A percentile compares a stretch with the other conserved stretches of the same genome.
Conservation (phyloP, 2,329 filamentous ascomycete genomes). For the Aspergillus sp. region DNA sequence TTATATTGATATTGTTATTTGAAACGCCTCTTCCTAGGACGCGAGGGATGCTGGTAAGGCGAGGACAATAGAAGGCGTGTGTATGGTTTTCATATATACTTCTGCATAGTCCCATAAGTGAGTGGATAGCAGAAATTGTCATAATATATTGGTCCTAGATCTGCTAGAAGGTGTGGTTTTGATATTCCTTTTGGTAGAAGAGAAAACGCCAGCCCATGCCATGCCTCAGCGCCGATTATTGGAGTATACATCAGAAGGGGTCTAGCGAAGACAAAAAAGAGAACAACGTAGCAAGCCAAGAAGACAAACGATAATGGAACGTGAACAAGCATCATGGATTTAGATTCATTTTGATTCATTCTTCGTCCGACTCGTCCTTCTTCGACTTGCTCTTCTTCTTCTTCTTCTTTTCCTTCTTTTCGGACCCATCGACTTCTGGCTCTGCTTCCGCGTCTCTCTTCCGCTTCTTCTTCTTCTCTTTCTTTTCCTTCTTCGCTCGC, state of each 20-base stretch:
- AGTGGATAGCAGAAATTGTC: neutral
- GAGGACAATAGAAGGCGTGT: no score
- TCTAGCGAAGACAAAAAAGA: neutral
- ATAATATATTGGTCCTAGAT: neutral
- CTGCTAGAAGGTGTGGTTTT: neutral
- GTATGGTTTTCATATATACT: neutral
- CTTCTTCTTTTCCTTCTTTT: constrained; percentile 65
- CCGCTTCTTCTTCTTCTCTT: constrained; percentile 47
- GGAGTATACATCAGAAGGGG: constrained; percentile 9
- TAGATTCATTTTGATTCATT: constrained; percentile 19
- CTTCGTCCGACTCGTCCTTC: constrained; percentile 25
- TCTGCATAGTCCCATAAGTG: no score
- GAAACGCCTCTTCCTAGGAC: no score
- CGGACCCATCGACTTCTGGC: constrained; percentile 31
- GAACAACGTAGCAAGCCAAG: constrained; percentile 15
- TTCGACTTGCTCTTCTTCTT: constrained; percentile 44
- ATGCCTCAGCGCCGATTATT: constrained; percentile 34
- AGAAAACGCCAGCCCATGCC: constrained; percentile 39
- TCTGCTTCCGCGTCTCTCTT: constrained; percentile 38
- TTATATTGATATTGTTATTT: no score
- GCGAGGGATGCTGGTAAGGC: no score
- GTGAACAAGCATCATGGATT: neutral
- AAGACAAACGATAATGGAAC: constrained; percentile 14
- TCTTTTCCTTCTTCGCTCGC: constrained; percentile 48
- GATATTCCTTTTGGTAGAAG: constrained; percentile 2